Evolutionary conservation across 2,329 filamentous ascomycete genomes (phyloP).

Genomic region (Fusarium acutatum): DNA sequence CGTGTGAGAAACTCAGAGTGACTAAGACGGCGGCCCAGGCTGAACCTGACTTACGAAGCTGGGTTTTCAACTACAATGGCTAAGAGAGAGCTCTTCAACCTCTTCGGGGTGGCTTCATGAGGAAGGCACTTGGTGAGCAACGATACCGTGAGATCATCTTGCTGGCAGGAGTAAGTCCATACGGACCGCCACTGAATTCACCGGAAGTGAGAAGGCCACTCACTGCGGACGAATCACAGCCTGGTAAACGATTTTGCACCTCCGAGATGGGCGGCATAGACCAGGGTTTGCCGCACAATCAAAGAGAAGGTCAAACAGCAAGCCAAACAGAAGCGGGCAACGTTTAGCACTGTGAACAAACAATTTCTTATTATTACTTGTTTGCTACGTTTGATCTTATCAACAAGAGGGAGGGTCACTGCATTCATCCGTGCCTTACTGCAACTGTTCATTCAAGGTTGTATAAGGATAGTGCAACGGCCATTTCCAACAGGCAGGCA

Average conservation of each 20-base stretch:
- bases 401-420: neutral
- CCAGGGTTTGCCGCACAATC: neutral
- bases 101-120: neutral
- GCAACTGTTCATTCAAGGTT: neutral
- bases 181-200: neutral
- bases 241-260: neutral
- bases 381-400: neutral
- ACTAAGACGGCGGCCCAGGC: neutral
- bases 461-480: no score
- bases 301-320: neutral
- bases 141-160: conserved; percentile 10
- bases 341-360: neutral
- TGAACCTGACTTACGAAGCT: neutral
- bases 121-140: neutral
- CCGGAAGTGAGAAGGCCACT: neutral
- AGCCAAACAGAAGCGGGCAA: neutral
- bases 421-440: no score
- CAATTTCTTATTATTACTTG: neutral
- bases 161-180: neutral
- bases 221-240: neutral
- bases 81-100: neutral
- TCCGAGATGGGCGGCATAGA: neutral
- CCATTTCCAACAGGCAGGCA: neutral
- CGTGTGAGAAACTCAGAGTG: neutral
- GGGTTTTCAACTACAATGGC: neutral